Evolutionary conservation across 306 rosid species (phyloP), one percentile per base, ranked within the genome.

Genomic region (Prunus davidiana): DNA sequence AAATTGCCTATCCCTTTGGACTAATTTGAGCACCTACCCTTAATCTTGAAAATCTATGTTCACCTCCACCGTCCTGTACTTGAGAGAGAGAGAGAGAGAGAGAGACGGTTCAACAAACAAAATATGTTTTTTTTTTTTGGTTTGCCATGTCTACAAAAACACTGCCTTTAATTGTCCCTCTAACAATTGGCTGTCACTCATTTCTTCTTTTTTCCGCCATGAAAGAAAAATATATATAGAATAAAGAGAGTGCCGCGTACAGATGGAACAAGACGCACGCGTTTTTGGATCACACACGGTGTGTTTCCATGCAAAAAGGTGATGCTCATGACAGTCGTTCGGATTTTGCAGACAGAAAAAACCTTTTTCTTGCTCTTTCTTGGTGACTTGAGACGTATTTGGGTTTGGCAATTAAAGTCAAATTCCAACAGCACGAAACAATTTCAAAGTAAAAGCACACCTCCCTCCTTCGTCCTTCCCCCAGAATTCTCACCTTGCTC

Each of bases 361-460:
- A 6, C 43, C 8, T 38, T 38, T 38, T 7, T 38, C 63, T 68
- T 49, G 20, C 8, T 38, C 7, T 38, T 7, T 38, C 63, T 68
- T 49, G 20, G 54, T 57, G 56, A 74, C 67, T 73, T 69, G 63
- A 55, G 30, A 55, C 18, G 22, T 38, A 20, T 12, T 3, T 32
- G 43, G 60, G 0, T 62, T 25, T 22, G 19, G 28, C n/a, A 8
- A 63, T 14, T 46, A 73, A 84, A 85, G 90, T 86, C 91, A 84
- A 88, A 76, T 68, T 84, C 80, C 47, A 47, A 72, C 87, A 67
- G 64, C 84, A 74, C 66, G 15, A 22, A 65, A 32, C 25, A 72
- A 28, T 67, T 76, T 82, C 63, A 71, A 79, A 81, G 83, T 19
- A 64, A 51, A 80, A 38, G 47, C 69, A 3, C 47, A 64, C 50